A percentile compares a stretch with the other conserved stretches of the same genome.
Evolutionary conservation across 2,329 filamentous ascomycete genomes (phyloP).

Genomic region (Monosporascus sp.): DNA sequence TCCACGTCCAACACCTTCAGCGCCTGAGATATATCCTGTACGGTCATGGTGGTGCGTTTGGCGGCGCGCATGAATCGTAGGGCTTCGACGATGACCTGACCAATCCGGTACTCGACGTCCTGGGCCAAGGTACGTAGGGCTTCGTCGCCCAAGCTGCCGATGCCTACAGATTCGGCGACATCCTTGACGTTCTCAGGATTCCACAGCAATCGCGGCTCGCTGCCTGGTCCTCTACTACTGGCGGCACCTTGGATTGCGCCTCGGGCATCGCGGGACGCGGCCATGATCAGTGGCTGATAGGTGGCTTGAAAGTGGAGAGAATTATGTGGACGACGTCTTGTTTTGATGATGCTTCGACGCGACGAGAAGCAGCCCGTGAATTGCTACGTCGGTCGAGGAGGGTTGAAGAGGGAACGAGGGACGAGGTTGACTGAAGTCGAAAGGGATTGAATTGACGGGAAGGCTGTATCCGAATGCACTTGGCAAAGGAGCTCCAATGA

Average conservation of each 20-base stretch:
- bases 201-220: slow-evolving; percentile 61
- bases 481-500: too few species aligned
- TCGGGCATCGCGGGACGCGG: slow-evolving; percentile 17
- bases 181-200: slow-evolving; percentile 94
- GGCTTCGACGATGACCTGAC: slow-evolving; percentile 88
- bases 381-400: too few species aligned
- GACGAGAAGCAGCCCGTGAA: too few species aligned
- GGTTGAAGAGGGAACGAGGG: too few species aligned
- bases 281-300: slow-evolving; percentile 13
- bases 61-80: slow-evolving; percentile 94
- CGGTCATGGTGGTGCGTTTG: slow-evolving; percentile 79
- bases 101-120: slow-evolving; percentile 92
- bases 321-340: too few species aligned
- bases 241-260: slow-evolving; percentile 15
- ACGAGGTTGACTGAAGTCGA: too few species aligned
- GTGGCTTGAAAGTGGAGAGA: too few species aligned
- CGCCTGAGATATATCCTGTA: slow-evolving; percentile 84
- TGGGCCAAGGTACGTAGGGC: slow-evolving; percentile 82
- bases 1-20: slow-evolving; percentile 85
- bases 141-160: slow-evolving; percentile 75
- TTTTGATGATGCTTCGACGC: too few species aligned
- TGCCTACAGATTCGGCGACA: slow-evolving; percentile 92
- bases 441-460: too few species aligned
- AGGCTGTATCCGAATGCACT: too few species aligned
- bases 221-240: slow-evolving; percentile 9